Percentiles rank a stretch among this genome's conserved stretches.
These are phyloP conservation scores for Nephelium lappaceum DNA, from an alignment of 345 rosid genomes.

Conservation along the genomic window DNA sequence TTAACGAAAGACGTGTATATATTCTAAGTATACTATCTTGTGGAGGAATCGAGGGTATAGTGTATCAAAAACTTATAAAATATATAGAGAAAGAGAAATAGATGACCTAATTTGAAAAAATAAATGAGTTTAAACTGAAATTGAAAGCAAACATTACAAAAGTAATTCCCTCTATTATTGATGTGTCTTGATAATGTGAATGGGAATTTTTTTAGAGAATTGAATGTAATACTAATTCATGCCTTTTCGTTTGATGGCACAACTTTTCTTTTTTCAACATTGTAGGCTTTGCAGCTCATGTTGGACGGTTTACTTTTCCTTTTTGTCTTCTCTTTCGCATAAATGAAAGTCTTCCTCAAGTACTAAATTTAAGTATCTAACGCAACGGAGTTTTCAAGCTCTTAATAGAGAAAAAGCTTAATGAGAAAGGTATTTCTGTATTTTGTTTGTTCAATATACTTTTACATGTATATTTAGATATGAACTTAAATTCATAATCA, in stretches of 20 bases:
- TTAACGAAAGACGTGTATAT: too few species aligned
- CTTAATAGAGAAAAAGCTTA: not conserved
- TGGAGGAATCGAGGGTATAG: too few species aligned
- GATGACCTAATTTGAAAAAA: not conserved
- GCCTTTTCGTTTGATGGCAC: not conserved
- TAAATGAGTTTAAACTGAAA: too few species aligned
- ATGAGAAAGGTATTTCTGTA: not conserved
- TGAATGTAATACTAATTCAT: not conserved
- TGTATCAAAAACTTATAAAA: too few species aligned
- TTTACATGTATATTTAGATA: too few species aligned
- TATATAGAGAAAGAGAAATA: not conserved
- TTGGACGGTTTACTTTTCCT: not conserved
- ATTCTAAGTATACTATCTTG: too few species aligned
- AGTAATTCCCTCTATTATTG: not conserved
- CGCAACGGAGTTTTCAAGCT: not conserved
- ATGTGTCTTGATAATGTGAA: not conserved
- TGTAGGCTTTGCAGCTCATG: not conserved
- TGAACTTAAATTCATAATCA: too few species aligned
- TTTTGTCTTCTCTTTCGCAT: not conserved
- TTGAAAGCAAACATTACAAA: too few species aligned
- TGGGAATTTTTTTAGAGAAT: not conserved
- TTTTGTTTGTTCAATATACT: too few species aligned
- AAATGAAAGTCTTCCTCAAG: not conserved
- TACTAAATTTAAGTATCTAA: too few species aligned
- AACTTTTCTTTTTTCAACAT: not conserved